phyloP scores from a whole-genome alignment of 129 eudicot genomes.

The Chrysanthemum makinoi region DNA sequence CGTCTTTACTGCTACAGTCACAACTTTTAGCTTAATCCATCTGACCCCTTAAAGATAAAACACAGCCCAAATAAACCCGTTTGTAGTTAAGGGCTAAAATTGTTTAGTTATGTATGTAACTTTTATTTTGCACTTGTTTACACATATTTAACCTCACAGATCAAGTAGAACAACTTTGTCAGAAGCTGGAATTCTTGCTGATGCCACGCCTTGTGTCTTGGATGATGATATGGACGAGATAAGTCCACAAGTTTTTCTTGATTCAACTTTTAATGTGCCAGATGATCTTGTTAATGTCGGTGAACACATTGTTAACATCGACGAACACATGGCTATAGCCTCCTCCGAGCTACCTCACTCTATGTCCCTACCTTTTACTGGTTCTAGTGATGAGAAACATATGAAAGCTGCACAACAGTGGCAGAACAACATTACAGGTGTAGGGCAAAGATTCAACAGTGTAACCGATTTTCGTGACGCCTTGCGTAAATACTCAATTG shows the following conservation, averaged over 20 bases:
- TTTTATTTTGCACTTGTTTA: background rate
- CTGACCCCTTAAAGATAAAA: too few species aligned
- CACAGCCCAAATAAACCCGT: too few species aligned
- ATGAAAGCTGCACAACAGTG: conserved; percentile 77
- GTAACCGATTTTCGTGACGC: conserved; percentile 90
- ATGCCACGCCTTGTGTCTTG: conserved; percentile 56
- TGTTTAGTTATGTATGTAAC: background rate
- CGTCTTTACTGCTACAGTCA: too few species aligned
- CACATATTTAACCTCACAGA: conserved; percentile 51
- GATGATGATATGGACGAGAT: conserved; percentile 64
- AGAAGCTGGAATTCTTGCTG: conserved; percentile 62
- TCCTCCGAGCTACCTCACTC: conserved; percentile 32
- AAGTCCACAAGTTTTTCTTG: conserved; percentile 57
- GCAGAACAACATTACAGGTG: conserved; percentile 92
- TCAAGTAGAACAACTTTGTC: conserved; percentile 95
- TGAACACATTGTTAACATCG: conserved; percentile 34
- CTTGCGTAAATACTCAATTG: conserved; percentile 81
- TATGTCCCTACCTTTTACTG: conserved; percentile 29
- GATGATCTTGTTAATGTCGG: conserved; percentile 36
- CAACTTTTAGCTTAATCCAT: too few species aligned
- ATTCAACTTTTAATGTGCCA: conserved; percentile 58
- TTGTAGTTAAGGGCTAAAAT: too few species aligned
- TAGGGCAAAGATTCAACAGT: conserved; percentile 86
- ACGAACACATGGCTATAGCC: conserved; percentile 36
- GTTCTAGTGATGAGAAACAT: conserved; percentile 54